Evolutionary conservation across 2,329 filamentous ascomycete genomes (phyloP).

Genomic region (Fusarium lateritium): DNA sequence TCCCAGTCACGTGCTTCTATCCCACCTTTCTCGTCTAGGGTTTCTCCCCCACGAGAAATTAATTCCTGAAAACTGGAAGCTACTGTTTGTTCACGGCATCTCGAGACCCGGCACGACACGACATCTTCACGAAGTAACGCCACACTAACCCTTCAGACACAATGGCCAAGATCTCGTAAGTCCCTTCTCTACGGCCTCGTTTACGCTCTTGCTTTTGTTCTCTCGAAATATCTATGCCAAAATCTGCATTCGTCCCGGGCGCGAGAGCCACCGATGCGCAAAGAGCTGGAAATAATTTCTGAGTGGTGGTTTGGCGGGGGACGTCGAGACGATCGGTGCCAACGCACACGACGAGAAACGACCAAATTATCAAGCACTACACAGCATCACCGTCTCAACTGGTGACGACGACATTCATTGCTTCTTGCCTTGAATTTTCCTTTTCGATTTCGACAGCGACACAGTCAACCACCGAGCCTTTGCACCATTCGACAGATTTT

Average conservation of each 20-base stretch:
- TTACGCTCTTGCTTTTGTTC: conserved; percentile 11
- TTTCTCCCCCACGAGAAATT: conserved; percentile 55
- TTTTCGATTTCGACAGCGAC: conserved; percentile 10
- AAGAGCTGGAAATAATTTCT: conserved; percentile 22
- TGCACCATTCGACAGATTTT: conserved; percentile 11
- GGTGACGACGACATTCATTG: conserved; percentile 15
- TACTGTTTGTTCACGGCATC: conserved; percentile 53
- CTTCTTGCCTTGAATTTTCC: conserved; percentile 16
- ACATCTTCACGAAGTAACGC: conserved; percentile 58
- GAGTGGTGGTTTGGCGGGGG: conserved; percentile 36
- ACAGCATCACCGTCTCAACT: conserved; percentile 7
- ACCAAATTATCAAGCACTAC: conserved; percentile 8
- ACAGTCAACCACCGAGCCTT: neutral
- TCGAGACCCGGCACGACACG: conserved; percentile 55
- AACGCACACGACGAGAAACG: conserved; percentile 36
- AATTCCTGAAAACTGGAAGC: conserved; percentile 37
- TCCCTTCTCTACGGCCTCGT: conserved; percentile 18
- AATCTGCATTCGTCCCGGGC: conserved; percentile 17
- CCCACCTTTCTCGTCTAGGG: conserved; percentile 53
- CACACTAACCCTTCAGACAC: conserved; percentile 62
- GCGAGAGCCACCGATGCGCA: conserved; percentile 18
- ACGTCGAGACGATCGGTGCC: conserved; percentile 23
- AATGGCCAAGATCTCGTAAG: conserved; percentile 77
- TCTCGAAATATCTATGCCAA: conserved; percentile 38
- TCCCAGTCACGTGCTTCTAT: conserved; percentile 51